These are phyloP conservation scores for Toxicodendron radicans DNA, from an alignment of 345 rosid genomes.

Conservation along the genomic window DNA sequence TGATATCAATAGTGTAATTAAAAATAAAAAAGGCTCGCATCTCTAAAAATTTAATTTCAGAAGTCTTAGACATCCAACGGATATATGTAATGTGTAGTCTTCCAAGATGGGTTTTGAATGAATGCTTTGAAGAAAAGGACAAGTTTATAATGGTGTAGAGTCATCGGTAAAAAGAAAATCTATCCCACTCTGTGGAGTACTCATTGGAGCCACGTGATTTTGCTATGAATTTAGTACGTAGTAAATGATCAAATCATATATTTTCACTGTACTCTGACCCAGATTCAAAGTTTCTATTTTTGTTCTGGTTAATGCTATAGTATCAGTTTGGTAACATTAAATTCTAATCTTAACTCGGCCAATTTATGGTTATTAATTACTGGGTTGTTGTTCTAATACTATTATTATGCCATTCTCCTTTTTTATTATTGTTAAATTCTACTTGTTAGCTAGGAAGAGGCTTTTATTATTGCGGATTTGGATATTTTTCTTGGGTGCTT, in stretches of 20 bases:
- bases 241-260: conserved; percentile 19
- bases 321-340: no score
- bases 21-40: conserved; percentile 14
- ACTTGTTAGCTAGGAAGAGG: neutral
- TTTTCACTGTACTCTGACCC: neutral
- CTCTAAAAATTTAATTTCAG: conserved; percentile 4
- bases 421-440: no score
- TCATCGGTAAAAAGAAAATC: neutral
- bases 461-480: neutral
- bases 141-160: neutral
- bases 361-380: no score
- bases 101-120: neutral
- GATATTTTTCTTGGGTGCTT: no score
- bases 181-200: neutral
- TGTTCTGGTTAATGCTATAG: no score
- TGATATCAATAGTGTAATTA: neutral
- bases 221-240: conserved; percentile 8
- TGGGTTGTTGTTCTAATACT: no score
- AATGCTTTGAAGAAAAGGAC: neutral
- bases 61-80: conserved; percentile 25
- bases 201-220: conserved; percentile 29
- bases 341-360: no score
- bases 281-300: no score
- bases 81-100: neutral
- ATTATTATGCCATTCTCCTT: no score